Percentiles rank a stretch among this genome's conserved stretches.
Evolutionary conservation across 768 basidiomycete genomes (phyloP).

Genomic region (Ramaria sp.): DNA sequence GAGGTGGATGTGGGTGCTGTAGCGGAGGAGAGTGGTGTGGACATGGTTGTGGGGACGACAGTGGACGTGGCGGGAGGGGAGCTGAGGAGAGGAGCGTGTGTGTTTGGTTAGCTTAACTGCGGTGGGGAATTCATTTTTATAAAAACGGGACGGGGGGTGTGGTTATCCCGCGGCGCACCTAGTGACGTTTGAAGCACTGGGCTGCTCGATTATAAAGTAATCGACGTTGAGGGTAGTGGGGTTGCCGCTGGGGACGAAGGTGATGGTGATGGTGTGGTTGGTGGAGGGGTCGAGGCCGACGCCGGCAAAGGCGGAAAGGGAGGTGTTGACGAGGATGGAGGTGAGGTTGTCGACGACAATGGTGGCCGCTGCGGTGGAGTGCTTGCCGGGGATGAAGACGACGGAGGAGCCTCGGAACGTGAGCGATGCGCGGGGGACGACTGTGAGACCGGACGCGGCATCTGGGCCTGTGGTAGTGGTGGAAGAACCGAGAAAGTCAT

Average conservation of each 20-base stretch:
- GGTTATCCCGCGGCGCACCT: not conserved
- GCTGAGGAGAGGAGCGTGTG: not conserved
- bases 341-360: slow-evolving; percentile 3
- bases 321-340: slow-evolving; percentile 6
- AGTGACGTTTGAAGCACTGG: not conserved
- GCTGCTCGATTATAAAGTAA: not conserved
- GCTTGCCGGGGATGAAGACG: slow-evolving; percentile 1
- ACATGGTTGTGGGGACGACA: not conserved
- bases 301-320: not conserved
- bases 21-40: slow-evolving; percentile 9
- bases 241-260: not conserved
- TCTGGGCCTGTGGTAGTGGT: slow-evolving; percentile 4
- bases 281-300: not conserved
- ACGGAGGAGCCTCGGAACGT: slow-evolving; percentile 2
- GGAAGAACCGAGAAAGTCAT: not conserved
- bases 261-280: not conserved
- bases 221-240: not conserved
- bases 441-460: not conserved
- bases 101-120: too few species aligned
- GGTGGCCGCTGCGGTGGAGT: slow-evolving; percentile 2
- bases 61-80: slow-evolving; percentile 7
- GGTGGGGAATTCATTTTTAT: too few species aligned
- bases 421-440: slow-evolving; percentile 6
- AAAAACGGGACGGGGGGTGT: not conserved
- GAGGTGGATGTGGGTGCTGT: slow-evolving; percentile 5